Conservation (phyloP, 305 asterid genomes). For the Fraxinus sp. region DNA sequence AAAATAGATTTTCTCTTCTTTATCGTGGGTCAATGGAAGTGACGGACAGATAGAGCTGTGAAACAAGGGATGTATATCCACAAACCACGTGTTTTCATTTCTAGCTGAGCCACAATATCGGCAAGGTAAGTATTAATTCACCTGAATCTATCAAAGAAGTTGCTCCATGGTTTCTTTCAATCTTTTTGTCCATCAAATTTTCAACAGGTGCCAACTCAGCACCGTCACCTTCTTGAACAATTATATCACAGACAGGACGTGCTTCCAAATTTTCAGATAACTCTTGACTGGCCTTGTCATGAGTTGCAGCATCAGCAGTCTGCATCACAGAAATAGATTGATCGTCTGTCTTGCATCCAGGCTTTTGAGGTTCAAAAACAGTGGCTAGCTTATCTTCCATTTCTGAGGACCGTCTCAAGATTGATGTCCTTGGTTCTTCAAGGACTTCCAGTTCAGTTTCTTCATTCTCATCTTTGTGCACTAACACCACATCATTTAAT, state of each 20-base stretch:
- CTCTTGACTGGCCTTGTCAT: conserved; percentile 33
- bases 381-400: conserved; percentile 30
- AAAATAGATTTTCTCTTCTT: not conserved
- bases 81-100: not conserved
- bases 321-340: conserved; percentile 34
- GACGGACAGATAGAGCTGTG: not conserved
- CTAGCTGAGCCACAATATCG: conserved; percentile 12
- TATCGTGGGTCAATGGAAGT: not conserved
- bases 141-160: conserved; percentile 44
- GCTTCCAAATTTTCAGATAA: conserved; percentile 27
- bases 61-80: conserved; percentile 13
- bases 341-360: conserved; percentile 27
- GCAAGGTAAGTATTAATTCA: conserved; percentile 29
- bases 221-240: conserved; percentile 32
- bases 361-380: conserved; percentile 36
- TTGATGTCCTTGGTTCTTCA: conserved; percentile 32
- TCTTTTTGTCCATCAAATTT: conserved; percentile 35
- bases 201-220: conserved; percentile 38
- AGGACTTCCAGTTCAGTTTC: conserved; percentile 35
- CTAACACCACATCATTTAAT: conserved; percentile 25
- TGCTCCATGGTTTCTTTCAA: conserved; percentile 26
- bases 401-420: conserved; percentile 29
- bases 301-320: conserved; percentile 36
- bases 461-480: conserved; percentile 29
- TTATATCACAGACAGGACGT: conserved; percentile 29